A percentile compares a stretch with the other conserved stretches of the same genome.
Evolutionary conservation across 176 grass and related monocot species (phyloP).

Genomic region (barley (Hordeum vulgare)): MorexV3_pseudomolecules_assembly NC_058524.1:56933584-56934083

Average conservation of each 20-base stretch:
- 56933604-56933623: neutral
- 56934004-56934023: neutral
- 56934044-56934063: neutral
- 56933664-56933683: neutral
- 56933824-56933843: slow-evolving; percentile 32
- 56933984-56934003: neutral
- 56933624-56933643: neutral
- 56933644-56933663: slow-evolving; percentile 21
- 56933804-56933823: slow-evolving; percentile 33
- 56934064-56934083: neutral
- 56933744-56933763: neutral
- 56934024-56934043: neutral
- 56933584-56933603: neutral
- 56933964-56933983: neutral
- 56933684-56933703: slow-evolving; percentile 33
- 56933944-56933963: neutral
- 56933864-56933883: neutral
- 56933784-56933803: neutral
- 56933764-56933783: neutral
- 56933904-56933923: neutral
- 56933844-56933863: neutral
- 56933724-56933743: neutral
- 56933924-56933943: neutral
- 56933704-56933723: neutral
- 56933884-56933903: slow-evolving; percentile 9